phyloP scores from a whole-genome alignment of 2,329 filamentous ascomycete species.

The Trichoderma atroviride region DNA sequence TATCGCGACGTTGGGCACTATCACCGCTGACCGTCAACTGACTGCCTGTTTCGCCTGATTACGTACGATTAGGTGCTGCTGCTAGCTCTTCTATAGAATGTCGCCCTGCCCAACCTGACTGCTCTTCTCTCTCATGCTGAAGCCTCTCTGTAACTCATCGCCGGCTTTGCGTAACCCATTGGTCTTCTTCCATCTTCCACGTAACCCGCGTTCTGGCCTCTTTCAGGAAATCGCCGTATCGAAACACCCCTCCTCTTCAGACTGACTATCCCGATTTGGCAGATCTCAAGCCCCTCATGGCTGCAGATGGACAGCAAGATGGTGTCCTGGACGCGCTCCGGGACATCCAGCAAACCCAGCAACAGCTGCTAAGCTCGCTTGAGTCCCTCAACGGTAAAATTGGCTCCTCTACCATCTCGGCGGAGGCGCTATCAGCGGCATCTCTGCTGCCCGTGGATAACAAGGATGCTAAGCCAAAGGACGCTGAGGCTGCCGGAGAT shows the following conservation, averaged over 20 bases:
- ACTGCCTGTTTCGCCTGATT: background rate
- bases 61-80: constrained; percentile 17
- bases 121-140: background rate
- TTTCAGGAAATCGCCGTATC: background rate
- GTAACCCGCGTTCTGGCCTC: background rate
- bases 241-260: constrained; percentile 1
- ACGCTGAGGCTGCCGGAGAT: background rate
- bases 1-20: background rate
- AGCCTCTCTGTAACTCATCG: background rate
- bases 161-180: background rate
- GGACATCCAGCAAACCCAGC: constrained; percentile 48
- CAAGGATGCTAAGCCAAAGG: background rate
- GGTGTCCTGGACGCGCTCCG: constrained; percentile 39
- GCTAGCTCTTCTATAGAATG: constrained; percentile 6
- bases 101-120: constrained; percentile 12
- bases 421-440: constrained; percentile 10
- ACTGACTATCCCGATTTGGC: constrained; percentile 7
- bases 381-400: constrained; percentile 43
- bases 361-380: constrained; percentile 45
- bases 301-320: constrained; percentile 30
- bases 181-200: background rate
- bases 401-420: constrained; percentile 27
- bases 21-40: background rate
- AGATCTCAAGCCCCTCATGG: constrained; percentile 32
- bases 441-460: constrained; percentile 1